Percentiles rank a stretch among this genome's conserved stretches.
phyloP scores from a whole-genome alignment of 164 flowering plant species.

The Cinnamomum chago region DNA sequence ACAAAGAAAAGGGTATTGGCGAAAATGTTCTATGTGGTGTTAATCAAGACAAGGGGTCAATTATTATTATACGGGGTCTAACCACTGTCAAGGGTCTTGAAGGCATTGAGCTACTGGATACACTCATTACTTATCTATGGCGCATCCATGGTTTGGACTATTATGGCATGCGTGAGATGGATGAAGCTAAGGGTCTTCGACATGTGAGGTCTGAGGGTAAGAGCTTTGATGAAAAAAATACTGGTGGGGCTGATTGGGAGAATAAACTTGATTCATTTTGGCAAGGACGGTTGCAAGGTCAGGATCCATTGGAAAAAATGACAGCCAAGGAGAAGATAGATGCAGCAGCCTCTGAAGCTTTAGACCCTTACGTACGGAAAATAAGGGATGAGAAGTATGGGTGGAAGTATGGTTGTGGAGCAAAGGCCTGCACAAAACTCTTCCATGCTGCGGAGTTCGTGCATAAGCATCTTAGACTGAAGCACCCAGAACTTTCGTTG shows the following conservation, averaged over 20 bases:
- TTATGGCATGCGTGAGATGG: slow-evolving; percentile 83
- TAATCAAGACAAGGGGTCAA: slow-evolving; percentile 78
- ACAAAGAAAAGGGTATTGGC: slow-evolving; percentile 78
- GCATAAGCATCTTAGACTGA: slow-evolving; percentile 89
- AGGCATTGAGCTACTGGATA: slow-evolving; percentile 87
- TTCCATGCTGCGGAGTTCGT: slow-evolving; percentile 99
- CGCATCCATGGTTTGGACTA: slow-evolving; percentile 94
- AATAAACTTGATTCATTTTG: slow-evolving; percentile 77
- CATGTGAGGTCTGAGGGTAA: slow-evolving; percentile 85
- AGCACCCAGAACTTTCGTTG: slow-evolving; percentile 80
- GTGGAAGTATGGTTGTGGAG: slow-evolving; percentile 99
- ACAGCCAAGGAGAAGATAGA: slow-evolving; percentile 95
- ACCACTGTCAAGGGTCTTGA: slow-evolving; percentile 91
- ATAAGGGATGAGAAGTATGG: slow-evolving; percentile 99
- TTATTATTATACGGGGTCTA: slow-evolving; percentile 75
- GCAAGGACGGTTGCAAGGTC: slow-evolving; percentile 79
- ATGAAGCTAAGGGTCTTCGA: slow-evolving; percentile 82
- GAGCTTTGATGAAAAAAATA: slow-evolving; percentile 40
- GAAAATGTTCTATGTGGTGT: slow-evolving; percentile 61
- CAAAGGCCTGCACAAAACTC: slow-evolving; percentile 98
- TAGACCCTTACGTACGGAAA: slow-evolving; percentile 91
- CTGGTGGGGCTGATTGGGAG: slow-evolving; percentile 73
- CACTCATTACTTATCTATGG: slow-evolving; percentile 89
- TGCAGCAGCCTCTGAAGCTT: slow-evolving; percentile 72
- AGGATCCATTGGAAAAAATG: slow-evolving; percentile 90